These are phyloP conservation scores for Vitis labrusca DNA, from an alignment of 164 flowering plant species.

Conservation along the genomic window DNA sequence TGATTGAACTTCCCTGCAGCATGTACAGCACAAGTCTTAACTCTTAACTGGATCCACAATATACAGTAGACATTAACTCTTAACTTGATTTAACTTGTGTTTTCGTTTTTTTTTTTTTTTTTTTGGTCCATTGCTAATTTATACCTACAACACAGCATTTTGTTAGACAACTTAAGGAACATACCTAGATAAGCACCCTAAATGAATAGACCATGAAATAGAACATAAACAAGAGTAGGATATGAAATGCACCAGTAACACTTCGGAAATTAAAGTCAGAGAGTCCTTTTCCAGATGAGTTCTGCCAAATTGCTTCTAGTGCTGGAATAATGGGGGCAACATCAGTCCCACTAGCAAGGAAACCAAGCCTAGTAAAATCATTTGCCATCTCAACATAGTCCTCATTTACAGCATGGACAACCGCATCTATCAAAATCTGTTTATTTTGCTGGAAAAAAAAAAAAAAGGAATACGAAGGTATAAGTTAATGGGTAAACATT, in stretches of 20 bases:
- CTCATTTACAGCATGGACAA: slow-evolving; percentile 99
- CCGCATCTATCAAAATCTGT: slow-evolving; percentile 97
- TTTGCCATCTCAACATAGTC: slow-evolving; percentile 98
- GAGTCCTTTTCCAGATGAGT: slow-evolving; percentile 90
- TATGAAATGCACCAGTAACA: slow-evolving; percentile 70
- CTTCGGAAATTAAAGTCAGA: slow-evolving; percentile 93
- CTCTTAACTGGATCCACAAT: too few relatives aligned
- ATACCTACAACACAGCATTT: too few relatives aligned
- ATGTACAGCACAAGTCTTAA: slow-evolving; percentile 4
- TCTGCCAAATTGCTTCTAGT: slow-evolving; percentile 97
- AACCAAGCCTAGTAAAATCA: slow-evolving; percentile 98
- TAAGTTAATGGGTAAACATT: neutral
- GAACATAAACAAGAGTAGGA: neutral
- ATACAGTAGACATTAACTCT: too few relatives aligned
- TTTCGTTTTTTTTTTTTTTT: too few relatives aligned
- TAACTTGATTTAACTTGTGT: too few relatives aligned
- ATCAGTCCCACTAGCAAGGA: slow-evolving; percentile 92
- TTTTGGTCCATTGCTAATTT: too few relatives aligned
- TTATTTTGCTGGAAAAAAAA: slow-evolving; percentile 79
- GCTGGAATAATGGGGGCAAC: slow-evolving; percentile 94
- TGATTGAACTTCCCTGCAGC: slow-evolving; percentile 90
- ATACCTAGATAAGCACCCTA: too few relatives aligned
- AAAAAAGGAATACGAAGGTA: neutral
- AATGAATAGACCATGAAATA: neutral
- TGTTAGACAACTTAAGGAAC: too few relatives aligned